These are phyloP conservation scores for Clitopilus passeckerianus DNA, from an alignment of 768 basidiomycete species.

Conservation along the genomic window DNA sequence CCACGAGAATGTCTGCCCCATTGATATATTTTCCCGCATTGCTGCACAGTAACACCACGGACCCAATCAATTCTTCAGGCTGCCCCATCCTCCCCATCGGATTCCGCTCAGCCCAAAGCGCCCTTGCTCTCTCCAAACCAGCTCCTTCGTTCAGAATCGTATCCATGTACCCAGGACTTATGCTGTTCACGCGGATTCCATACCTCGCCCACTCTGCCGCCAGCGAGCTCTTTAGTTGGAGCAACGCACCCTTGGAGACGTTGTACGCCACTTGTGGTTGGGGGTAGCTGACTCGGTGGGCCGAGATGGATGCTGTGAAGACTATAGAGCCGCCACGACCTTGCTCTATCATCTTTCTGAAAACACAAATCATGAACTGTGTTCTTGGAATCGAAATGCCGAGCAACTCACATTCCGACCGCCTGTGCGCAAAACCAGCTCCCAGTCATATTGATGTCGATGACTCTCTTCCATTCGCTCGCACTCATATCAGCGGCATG, in stretches of 20 bases:
- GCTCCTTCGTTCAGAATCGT: slow-evolving; percentile 33
- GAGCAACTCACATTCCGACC: slow-evolving; percentile 26
- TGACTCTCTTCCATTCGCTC: slow-evolving; percentile 29
- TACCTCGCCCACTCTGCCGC: slow-evolving; percentile 37
- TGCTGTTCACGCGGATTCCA: slow-evolving; percentile 37
- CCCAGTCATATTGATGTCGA: slow-evolving; percentile 40
- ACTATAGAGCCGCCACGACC: slow-evolving; percentile 35
- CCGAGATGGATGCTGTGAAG: slow-evolving; percentile 39
- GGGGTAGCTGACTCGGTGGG: slow-evolving; percentile 34
- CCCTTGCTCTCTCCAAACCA: slow-evolving; percentile 22
- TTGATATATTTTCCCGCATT: slow-evolving; percentile 37
- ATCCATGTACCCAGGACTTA: slow-evolving; percentile 40
- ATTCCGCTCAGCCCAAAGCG: slow-evolving; percentile 31
- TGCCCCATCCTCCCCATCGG: slow-evolving; percentile 41
- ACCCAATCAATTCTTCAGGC: slow-evolving; percentile 32
- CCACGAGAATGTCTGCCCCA: slow-evolving; percentile 34
- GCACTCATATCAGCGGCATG: slow-evolving; percentile 25
- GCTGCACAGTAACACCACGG: slow-evolving; percentile 35
- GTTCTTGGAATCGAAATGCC: not conserved
- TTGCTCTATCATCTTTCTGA: slow-evolving; percentile 37
- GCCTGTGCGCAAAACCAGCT: slow-evolving; percentile 40
- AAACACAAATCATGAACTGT: not conserved
- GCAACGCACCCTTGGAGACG: slow-evolving; percentile 34
- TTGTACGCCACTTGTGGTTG: slow-evolving; percentile 36
- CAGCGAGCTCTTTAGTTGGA: slow-evolving; percentile 32